These are phyloP conservation scores for Verticillium dahliae DNA, from an alignment of 2,329 filamentous ascomycete species.

Conservation along the genomic window DNA sequence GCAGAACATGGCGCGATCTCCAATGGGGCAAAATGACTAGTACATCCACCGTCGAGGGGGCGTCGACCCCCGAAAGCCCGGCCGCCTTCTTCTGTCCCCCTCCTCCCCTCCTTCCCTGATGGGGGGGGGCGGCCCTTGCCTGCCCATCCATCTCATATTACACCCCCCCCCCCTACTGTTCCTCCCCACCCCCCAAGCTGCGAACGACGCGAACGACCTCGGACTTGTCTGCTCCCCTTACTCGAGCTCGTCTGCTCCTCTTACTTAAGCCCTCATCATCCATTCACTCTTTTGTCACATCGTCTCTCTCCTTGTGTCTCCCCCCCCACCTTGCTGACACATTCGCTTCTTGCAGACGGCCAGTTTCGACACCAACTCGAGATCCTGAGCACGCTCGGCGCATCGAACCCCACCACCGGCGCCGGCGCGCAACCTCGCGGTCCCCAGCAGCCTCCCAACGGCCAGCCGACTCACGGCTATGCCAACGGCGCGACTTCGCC, in stretches of 20 bases:
- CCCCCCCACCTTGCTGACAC: not conserved
- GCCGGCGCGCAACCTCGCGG: conserved; percentile 15
- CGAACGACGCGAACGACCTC: no score
- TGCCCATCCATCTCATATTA: not conserved
- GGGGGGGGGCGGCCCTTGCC: not conserved
- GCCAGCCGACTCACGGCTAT: conserved; percentile 38
- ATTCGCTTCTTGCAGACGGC: conserved; percentile 8
- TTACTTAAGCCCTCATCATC: not conserved
- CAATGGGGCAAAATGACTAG: no score
- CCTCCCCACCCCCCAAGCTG: not conserved
- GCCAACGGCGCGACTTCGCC: conserved; percentile 24
- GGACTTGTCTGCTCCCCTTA: not conserved
- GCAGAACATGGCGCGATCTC: no score
- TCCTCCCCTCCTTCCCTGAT: not conserved
- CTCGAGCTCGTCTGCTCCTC: no score
- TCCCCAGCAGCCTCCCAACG: conserved; percentile 20
- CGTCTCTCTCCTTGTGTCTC: not conserved
- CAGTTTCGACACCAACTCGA: conserved; percentile 37
- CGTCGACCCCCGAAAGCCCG: not conserved
- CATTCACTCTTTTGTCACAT: not conserved
- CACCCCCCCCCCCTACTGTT: not conserved
- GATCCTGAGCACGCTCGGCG: conserved; percentile 32
- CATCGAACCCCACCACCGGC: conserved; percentile 21
- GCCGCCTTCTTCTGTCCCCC: not conserved
- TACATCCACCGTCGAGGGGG: not conserved